Conservation (phyloP, 352 stramenopile species). For the Achlya hypogyna region DNA sequence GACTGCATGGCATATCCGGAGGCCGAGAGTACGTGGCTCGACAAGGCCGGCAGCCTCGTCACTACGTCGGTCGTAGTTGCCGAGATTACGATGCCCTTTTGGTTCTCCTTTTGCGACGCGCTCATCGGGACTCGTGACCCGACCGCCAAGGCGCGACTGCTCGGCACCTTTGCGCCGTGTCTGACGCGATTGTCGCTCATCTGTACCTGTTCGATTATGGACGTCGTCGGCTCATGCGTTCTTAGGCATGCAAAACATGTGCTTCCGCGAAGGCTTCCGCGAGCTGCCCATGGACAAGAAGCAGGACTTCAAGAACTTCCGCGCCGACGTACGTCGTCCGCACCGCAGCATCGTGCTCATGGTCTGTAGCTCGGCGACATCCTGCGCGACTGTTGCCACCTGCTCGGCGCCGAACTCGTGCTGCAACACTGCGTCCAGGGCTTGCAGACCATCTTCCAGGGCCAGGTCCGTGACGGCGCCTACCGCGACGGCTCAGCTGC, state of each 20-base stretch:
- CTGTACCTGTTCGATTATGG: conserved; percentile 22
- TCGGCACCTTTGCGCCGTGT: conserved; percentile 37
- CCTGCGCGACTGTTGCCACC: conserved; percentile 62
- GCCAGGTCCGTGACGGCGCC: not conserved
- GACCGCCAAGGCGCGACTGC: conserved; percentile 16
- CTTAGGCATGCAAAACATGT: conserved; percentile 65
- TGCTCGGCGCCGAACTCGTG: conserved; percentile 59
- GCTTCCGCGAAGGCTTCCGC: conserved; percentile 62
- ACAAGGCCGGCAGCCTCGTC: not conserved
- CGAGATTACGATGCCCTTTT: conserved; percentile 80
- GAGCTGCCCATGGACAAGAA: conserved; percentile 55
- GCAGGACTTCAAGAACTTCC: conserved; percentile 75
- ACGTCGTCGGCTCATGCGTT: too few relatives aligned
- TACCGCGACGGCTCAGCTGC: not conserved
- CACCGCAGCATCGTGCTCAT: not conserved
- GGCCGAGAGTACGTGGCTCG: conserved; percentile 29
- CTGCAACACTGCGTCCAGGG: conserved; percentile 70
- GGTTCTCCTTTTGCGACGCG: conserved; percentile 55
- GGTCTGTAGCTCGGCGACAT: conserved; percentile 49
- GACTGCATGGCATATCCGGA: conserved; percentile 81
- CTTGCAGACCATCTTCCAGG: conserved; percentile 56
- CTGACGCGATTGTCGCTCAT: conserved; percentile 51
- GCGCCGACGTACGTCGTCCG: conserved; percentile 16
- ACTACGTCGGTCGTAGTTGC: conserved; percentile 29
- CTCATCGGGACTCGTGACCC: conserved; percentile 26